A percentile compares a stretch with the other conserved stretches of the same genome.
Evolutionary conservation across 164 flowering plant genomes (phyloP).

Genomic region (Sedum album): DNA sequence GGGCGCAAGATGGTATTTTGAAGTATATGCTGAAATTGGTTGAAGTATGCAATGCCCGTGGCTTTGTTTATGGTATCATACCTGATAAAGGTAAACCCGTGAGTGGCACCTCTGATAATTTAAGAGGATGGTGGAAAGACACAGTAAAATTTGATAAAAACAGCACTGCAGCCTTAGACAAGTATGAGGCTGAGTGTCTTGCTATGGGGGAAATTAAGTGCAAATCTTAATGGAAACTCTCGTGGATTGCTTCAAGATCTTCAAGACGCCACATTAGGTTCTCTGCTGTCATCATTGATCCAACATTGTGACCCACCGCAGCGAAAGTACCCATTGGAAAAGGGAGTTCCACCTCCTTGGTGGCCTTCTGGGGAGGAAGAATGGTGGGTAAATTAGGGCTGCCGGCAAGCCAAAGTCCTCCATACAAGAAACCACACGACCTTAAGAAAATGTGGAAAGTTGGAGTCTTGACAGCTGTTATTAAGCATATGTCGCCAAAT

Average conservation of each 20-base stretch:
- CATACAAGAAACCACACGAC: slow-evolving; percentile 59
- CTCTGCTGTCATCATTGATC: slow-evolving; percentile 46
- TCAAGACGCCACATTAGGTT: slow-evolving; percentile 50
- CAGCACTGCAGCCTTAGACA: slow-evolving; percentile 74
- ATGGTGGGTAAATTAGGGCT: slow-evolving; percentile 47
- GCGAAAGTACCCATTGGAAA: slow-evolving; percentile 48
- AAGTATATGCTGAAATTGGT: slow-evolving; percentile 86
- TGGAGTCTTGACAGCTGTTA: slow-evolving; percentile 45
- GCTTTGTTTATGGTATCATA: slow-evolving; percentile 85
- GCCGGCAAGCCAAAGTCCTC: slow-evolving; percentile 42
- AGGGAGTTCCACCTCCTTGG: slow-evolving; percentile 56
- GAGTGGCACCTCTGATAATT: slow-evolving; percentile 80
- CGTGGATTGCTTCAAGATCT: slow-evolving; percentile 32
- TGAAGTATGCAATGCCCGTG: slow-evolving; percentile 89
- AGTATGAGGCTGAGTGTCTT: slow-evolving; percentile 34
- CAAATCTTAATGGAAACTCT: slow-evolving; percentile 15
- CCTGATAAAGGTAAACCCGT: slow-evolving; percentile 91
- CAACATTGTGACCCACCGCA: slow-evolving; percentile 63
- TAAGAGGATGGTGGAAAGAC: slow-evolving; percentile 92
- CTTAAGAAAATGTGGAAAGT: slow-evolving; percentile 54
- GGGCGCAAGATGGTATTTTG: slow-evolving; percentile 82
- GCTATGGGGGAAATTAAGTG: slow-evolving; percentile 29
- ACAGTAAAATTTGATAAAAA: slow-evolving; percentile 74
- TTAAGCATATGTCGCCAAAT: slow-evolving; percentile 54
- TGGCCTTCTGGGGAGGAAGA: slow-evolving; percentile 52